Evolutionary conservation across 306 rosid genomes (phyloP).

Genomic region (Casuarina cunninghamiana): DNA sequence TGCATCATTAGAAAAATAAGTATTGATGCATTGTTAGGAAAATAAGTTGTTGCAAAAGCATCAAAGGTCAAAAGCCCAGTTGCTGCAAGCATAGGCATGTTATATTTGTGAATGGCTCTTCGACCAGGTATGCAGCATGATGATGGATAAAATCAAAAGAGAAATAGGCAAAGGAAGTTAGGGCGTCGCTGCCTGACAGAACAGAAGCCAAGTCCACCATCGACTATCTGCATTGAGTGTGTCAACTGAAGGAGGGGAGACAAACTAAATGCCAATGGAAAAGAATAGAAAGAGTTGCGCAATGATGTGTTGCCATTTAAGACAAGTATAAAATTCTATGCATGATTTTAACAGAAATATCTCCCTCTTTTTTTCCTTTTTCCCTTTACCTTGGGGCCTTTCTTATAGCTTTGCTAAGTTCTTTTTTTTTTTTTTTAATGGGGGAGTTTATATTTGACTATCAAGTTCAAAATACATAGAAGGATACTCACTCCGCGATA

Average conservation of each 20-base stretch:
- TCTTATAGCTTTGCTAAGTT: background rate
- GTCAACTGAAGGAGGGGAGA: background rate
- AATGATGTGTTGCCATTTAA: background rate
- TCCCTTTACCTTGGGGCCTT: too few relatives aligned
- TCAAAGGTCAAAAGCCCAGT: background rate
- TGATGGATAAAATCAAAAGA: background rate
- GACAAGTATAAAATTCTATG: background rate
- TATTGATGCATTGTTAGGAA: background rate
- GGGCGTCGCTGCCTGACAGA: background rate
- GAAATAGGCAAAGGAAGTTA: background rate
- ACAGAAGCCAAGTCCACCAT: background rate
- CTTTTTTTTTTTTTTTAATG: background rate
- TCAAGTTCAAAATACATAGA: conserved; percentile 14
- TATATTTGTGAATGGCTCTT: background rate
- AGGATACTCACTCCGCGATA: conserved; percentile 73
- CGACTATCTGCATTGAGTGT: background rate
- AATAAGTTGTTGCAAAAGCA: background rate
- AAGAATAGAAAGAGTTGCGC: background rate
- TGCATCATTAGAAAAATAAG: background rate
- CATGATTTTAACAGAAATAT: background rate
- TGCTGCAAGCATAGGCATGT: background rate
- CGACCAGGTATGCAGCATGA: background rate
- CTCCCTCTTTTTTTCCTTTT: background rate
- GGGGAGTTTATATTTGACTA: too few relatives aligned
- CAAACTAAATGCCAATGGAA: background rate